Base-by-base conservation (phyloP, 768 basidiomycete genomes). In the Amanita pseudoporphyria region DNA sequence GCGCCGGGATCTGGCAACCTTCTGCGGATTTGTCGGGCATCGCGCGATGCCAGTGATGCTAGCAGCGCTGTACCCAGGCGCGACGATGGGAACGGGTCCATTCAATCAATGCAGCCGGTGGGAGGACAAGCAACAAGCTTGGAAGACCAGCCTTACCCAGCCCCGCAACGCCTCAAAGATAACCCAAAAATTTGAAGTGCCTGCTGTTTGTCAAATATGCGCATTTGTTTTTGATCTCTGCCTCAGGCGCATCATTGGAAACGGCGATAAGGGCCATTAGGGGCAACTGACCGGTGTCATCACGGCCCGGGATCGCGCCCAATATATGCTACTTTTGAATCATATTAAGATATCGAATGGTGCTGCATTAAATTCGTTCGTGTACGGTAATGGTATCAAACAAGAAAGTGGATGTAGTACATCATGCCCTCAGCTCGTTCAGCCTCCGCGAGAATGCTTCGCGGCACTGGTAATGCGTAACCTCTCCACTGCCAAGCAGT, bases 401-500 rank as follows among this genome's bases (percentile, higher is more conserved):
- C 30, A 35, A 46, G 31, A 53, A 12, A 19, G 31, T 44, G 32
- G n/a, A n/a, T 32, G 28, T 12, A 12, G 28, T 50, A 33, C 42
- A 33, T 52, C 32, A 26, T 22, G 18, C 2, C 30, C 38, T 49
- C 36, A 35, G 31, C 67, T 49, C 61, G 59, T 52, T 61, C 54
- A 28, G 57, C 66, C 53, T 77, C 73, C 39, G 71, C 72, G 87
- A 70, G 60, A 92, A 96, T 0, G 76, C 73, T 61, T 96, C 94
- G 22, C 92, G 84, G 61, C 94, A 98, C 54, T 95, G 88, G 63
- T 94, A 93, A 66, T 97, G 95, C 0, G 93, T 98, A 2, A 96
- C 94, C 66, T 95, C 91, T 7, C 94, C 94, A 43, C 93, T 96
- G 30, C 32, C 7, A 39, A 45, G 31, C 13, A 48, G 42, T 26